Evolutionary conservation across 2,329 filamentous ascomycete species (phyloP).

Genomic region (Neonectria neomacrospora): DNA sequence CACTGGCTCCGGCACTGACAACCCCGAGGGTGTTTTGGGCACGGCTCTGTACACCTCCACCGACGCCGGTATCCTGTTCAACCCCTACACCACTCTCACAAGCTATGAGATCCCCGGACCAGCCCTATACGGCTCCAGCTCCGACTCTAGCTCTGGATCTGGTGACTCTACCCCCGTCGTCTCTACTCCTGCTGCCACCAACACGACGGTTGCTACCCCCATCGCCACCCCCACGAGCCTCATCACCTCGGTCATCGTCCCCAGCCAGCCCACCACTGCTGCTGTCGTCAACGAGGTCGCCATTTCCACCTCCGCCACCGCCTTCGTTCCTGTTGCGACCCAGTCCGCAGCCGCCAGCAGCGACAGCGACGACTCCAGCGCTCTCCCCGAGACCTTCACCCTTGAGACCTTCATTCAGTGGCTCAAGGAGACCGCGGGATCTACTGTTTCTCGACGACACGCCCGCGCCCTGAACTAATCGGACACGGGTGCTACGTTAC

Average conservation of each 20-base stretch:
- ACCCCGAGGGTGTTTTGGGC: conserved; percentile 48
- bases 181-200: conserved; percentile 21
- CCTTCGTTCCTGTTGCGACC: conserved; percentile 13
- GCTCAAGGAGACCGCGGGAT: conserved; percentile 26
- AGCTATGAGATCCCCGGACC: conserved; percentile 47
- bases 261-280: conserved; percentile 20
- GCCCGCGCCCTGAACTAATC: conserved; percentile 36
- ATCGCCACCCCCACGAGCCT: conserved; percentile 22
- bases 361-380: background rate
- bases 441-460: conserved; percentile 35
- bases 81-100: conserved; percentile 43
- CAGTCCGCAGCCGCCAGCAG: conserved; percentile 1
- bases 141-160: conserved; percentile 18
- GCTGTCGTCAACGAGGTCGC: background rate
- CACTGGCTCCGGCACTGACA: conserved; percentile 53
- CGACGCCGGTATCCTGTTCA: conserved; percentile 49
- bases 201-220: conserved; percentile 8
- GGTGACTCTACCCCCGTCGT: conserved; percentile 18
- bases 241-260: conserved; percentile 21
- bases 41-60: conserved; percentile 45
- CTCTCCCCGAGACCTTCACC: conserved; percentile 40
- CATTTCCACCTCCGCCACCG: conserved; percentile 10
- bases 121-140: conserved; percentile 41
- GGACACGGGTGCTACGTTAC: background rate
- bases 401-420: conserved; percentile 41